Percentiles rank a stretch among this genome's conserved stretches.
These are phyloP conservation scores for Butyriboletus appendiculatus DNA, from an alignment of 1,284 basidiomycete species.

Conservation along the genomic window DNA sequence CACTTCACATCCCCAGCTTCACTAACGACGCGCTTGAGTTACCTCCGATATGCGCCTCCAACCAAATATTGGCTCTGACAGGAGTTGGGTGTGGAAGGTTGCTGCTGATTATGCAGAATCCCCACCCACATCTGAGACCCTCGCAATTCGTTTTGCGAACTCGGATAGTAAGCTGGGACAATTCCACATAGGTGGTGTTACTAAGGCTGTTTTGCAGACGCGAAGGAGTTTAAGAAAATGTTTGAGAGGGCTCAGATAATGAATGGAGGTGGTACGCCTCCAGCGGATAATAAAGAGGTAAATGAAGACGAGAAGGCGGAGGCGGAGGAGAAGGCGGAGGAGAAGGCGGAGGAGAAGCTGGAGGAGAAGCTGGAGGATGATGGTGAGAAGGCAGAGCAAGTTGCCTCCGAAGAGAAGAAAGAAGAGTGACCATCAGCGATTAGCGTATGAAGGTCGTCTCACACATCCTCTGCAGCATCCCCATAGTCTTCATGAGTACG, in stretches of 20 bases:
- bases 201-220: slow-evolving; percentile 55
- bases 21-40: slow-evolving; percentile 52
- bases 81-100: slow-evolving; percentile 99
- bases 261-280: slow-evolving; percentile 50
- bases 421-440: slow-evolving; percentile 20
- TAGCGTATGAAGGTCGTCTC: not conserved
- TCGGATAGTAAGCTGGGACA: slow-evolving; percentile 79
- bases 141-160: slow-evolving; percentile 98
- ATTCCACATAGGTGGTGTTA: not conserved
- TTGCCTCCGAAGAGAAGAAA: slow-evolving; percentile 28
- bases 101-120: slow-evolving; percentile 93
- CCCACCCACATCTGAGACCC: slow-evolving; percentile 88
- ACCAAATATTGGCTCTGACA: slow-evolving; percentile 98
- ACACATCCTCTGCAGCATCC: slow-evolving; percentile 5
- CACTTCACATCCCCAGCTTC: not conserved
- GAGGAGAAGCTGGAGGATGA: slow-evolving; percentile 24
- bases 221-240: slow-evolving; percentile 81
- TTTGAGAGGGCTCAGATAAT: slow-evolving; percentile 84
- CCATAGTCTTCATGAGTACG: slow-evolving; percentile 9
- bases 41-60: slow-evolving; percentile 91
- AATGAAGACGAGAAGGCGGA: slow-evolving; percentile 35
- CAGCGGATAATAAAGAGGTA: slow-evolving; percentile 31
- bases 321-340: slow-evolving; percentile 30
- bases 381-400: slow-evolving; percentile 32
- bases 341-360: slow-evolving; percentile 12